Evolutionary conservation across 2,329 filamentous ascomycete genomes (phyloP), one percentile per base, ranked within the genome.

Genomic region (Apiospora marii): DNA sequence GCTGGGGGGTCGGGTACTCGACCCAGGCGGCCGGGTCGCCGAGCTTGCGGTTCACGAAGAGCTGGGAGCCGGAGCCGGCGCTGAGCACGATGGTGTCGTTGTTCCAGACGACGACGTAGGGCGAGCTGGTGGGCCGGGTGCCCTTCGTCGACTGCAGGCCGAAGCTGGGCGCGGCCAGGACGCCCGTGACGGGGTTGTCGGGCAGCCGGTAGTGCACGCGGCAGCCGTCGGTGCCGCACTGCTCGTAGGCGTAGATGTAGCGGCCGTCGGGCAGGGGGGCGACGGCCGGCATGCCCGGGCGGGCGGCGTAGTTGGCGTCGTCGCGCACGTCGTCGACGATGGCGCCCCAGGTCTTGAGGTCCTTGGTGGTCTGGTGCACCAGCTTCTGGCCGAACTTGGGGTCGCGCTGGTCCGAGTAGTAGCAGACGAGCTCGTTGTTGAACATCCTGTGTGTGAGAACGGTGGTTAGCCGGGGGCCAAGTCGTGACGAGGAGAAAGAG

Each of bases 401-500:
- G 74, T 91, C 91, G 48, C 92, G 87, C 79, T 94, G 92, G 80
- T 94, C 92, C 1, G 91, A 91, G 83, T 93, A 94, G 84, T 92
- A 94, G 76, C 87, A 84, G 48, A 93, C 86, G 24, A 94, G 82
- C 70, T 89, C 84, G 71, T 88, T 85, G 72, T 92, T 82, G 79
- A 91, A 86, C 67, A 87, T 83, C 79, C 92, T 93, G 93, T 67
- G 3, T 19, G 37, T 10, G 37, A 12, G 22, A n/a, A 41, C 37
- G 7, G 7, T 41, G 53, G 19, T 61, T 19, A 37, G 53, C 16
- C 24, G 48, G 6, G 6, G 10, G 22, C 0, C 51, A 67, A n/a
- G n/a, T n/a, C 37, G 3, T 30, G 22, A n/a, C 14, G 16, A 6
- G 43, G 43, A 3, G 43, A 44, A 16, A 1, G 13, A 16, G 3